Base-by-base conservation (phyloP, 164 flowering plant species). In the Cinnamomum micranthum region DNA sequence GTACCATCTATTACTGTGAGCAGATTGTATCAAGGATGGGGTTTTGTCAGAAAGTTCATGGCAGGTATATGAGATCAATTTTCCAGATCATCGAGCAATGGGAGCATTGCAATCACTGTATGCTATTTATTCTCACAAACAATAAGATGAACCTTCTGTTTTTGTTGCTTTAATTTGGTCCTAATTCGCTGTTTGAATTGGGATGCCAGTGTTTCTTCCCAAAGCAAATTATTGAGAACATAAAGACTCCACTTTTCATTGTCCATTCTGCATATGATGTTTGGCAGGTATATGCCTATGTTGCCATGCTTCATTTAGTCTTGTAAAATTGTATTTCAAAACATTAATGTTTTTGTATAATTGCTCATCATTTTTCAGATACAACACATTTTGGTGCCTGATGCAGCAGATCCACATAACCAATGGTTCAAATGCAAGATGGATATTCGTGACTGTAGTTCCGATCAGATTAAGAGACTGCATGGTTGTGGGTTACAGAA, bases 211-310 rank as follows among this genome's bases (percentile, higher is more conserved):
- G 99, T 80, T 82, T 95, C 78, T 93, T 95, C 82, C 95, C 98
- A 65, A 86, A 80, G 76, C 85, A 92, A 74, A 80, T 95, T 41
- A 60, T 91, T 11, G 83, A 81, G 81, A 82, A 74, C 76, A 85
- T 85, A 76, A 85, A 79, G 81, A 90, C 95, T 33, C 97, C 97
- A 59, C 67, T 92, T 35, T 95, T 95, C 82, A 81, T 93, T 72
- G 92, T 92, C 81, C 84, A 93, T 76, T 89, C 99, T 67, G 93
- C 97, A 52, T 95, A 92, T 85, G 98, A 93, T 77, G 90, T 87
- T 82, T 92, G 98, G 99, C 98, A 91, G 96, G 98, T 89, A 83
- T 76, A 70, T 58, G 20, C 24, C 14, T 55, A 62, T 31, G 6
- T 25, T 65, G 19, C 72, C 25, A 9, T 70, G 68, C 28, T 65